A percentile compares a stretch with the other conserved stretches of the same genome.
Conservation (phyloP, 192 early-diverging fungal genomes). For the Oehlia diaphana region DNA sequence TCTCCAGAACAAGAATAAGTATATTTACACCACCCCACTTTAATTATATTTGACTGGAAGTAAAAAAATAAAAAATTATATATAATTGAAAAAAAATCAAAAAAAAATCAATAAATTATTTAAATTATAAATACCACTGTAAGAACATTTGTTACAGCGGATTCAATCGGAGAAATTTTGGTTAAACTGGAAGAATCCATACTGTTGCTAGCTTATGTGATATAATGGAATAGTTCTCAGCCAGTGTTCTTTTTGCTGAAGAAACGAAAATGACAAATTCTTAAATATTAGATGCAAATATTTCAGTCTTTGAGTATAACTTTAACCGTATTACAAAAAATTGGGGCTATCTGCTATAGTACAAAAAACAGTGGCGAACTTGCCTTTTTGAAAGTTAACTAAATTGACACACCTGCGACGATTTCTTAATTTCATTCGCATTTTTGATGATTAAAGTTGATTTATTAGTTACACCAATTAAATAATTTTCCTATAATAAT, state of each 20-base stretch:
- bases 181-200: background rate
- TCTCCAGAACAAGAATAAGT: background rate
- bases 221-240: background rate
- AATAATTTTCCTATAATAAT: background rate
- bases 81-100: background rate
- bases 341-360: background rate
- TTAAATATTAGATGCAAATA: background rate
- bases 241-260: background rate
- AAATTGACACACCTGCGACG: background rate
- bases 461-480: background rate
- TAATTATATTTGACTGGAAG: background rate
- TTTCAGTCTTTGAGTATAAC: background rate
- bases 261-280: background rate
- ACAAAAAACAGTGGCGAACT: background rate
- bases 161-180: background rate
- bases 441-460: too few relatives aligned
- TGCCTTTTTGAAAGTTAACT: background rate
- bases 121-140: slow-evolving; percentile 4
- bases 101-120: background rate
- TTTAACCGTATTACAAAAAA: background rate
- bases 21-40: background rate
- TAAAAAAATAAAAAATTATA: background rate
- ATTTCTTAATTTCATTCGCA: background rate
- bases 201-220: background rate
- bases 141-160: background rate